Base-by-base conservation (phyloP, 129 eudicot genomes). In the Tanacetum coccineum region DNA sequence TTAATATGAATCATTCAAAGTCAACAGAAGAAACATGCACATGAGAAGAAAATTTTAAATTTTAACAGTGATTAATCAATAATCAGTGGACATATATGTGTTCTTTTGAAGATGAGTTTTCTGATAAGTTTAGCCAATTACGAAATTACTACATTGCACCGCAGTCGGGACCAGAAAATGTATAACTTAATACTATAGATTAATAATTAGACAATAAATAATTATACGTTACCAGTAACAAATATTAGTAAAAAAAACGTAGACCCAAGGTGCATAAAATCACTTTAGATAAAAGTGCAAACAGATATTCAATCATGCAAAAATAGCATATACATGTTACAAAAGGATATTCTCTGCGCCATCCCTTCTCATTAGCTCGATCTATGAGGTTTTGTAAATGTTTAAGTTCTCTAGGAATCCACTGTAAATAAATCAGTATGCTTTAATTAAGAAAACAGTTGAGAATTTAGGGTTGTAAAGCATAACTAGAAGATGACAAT, bases 291-390 rank as follows among this genome's bases (percentile, higher is more conserved):
- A 36, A 36, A 36, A 36, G 10, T 6, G 42, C 42, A 36, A 36
- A 67, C 39, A 67, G 39, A 26, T 54, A 4, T 6, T 32, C 53
- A 53, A 55, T 55, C 40, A 73, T 14, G 65, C 28, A 73, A 71
- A 36, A 73, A 39, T 40, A 13, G 42, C 53, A 40, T 0, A 3
- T n/a, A 67, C 30, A 32, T 18, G 40, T 50, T 39, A 60, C 7
- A 12, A 65, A 84, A 88, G 98, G 98, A 93, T 93, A 93, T 93
- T 88, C 92, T 82, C 47, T 79, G 60, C 94, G 87, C 86, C 95
- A 78, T 67, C 98, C 98, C 80, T 93, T 93, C 49, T 93, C 98
- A 71, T 93, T 93, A 56, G 98, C 96, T 60, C 81, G 96, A 70
- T 93, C 96, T 64, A 93, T 88, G 68, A 79, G 95, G 51, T 78